These are phyloP conservation scores for Calonectria leucothoes DNA, from an alignment of 2,329 filamentous ascomycete genomes.

Conservation along the genomic window DNA sequence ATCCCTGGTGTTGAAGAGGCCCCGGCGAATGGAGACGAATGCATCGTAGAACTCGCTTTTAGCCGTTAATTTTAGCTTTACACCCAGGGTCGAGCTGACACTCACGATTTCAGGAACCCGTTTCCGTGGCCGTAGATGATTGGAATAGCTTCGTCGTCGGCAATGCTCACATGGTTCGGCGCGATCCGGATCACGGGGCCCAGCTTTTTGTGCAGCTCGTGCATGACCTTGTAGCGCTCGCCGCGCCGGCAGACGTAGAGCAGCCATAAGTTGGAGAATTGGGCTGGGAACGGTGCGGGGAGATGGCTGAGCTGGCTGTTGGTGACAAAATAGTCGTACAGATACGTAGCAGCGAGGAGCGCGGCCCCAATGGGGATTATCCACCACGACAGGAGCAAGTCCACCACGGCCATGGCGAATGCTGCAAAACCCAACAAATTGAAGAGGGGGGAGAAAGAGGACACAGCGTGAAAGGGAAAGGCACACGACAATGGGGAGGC, in stretches of 20 bases:
- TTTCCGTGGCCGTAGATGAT: conserved; percentile 84
- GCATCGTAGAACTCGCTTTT: conserved; percentile 87
- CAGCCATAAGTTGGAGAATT: conserved; percentile 85
- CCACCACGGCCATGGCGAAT: conserved; percentile 44
- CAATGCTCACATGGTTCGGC: conserved; percentile 85
- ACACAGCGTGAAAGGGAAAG: neutral
- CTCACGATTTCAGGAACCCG: conserved; percentile 77
- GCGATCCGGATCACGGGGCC: conserved; percentile 87
- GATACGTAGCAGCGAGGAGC: conserved; percentile 63
- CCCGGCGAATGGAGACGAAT: conserved; percentile 87
- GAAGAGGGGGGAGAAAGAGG: neutral
- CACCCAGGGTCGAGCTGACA: conserved; percentile 7
- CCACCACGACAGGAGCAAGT: conserved; percentile 57
- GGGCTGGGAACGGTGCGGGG: conserved; percentile 71
- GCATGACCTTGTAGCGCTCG: conserved; percentile 71
- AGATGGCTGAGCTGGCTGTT: conserved; percentile 62
- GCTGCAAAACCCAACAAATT: neutral
- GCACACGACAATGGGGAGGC: neutral
- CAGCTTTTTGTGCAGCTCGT: conserved; percentile 78
- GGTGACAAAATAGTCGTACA: conserved; percentile 71
- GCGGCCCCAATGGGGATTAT: conserved; percentile 58
- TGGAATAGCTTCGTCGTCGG: conserved; percentile 81
- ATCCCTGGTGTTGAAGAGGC: conserved; percentile 90
- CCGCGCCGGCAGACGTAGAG: conserved; percentile 74
- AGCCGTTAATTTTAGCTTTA: neutral